These are phyloP conservation scores for Aspergillus calidoustus DNA, from an alignment of 2,329 filamentous ascomycete species.

Conservation along the genomic window DNA sequence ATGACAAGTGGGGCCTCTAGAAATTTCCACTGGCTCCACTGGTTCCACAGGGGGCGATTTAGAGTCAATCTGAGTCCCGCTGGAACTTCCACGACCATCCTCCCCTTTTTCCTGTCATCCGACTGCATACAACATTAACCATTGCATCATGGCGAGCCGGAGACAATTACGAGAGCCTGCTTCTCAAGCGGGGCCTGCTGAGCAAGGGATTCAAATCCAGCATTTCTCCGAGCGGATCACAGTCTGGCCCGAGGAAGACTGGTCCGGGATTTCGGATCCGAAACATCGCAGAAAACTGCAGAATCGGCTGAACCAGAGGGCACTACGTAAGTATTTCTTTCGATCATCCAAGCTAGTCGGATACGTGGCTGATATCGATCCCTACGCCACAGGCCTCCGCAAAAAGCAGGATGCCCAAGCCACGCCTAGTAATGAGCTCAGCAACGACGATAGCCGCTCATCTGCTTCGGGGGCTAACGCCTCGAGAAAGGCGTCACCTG, in stretches of 20 bases:
- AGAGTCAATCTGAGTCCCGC: no score
- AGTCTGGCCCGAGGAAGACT: conserved; percentile 14
- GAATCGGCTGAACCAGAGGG: conserved; percentile 21
- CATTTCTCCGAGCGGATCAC: conserved; percentile 11
- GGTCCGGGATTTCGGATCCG: conserved; percentile 17
- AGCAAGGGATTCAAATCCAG: conserved; percentile 2
- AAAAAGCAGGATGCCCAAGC: background rate
- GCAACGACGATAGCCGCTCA: no score
- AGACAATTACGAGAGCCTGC: background rate
- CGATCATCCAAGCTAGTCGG: background rate
- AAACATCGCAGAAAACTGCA: conserved; percentile 17
- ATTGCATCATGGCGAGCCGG: no score
- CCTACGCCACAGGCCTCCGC: background rate
- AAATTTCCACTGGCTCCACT: no score
- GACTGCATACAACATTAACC: no score
- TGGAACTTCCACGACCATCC: no score
- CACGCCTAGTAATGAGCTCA: no score
- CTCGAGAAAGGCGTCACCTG: background rate
- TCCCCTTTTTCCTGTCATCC: no score
- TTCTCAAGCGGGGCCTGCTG: background rate
- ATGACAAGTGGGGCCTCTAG: conserved; percentile 1
- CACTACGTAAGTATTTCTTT: conserved; percentile 12
- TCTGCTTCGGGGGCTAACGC: background rate
- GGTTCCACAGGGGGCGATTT: no score
- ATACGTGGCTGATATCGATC: background rate